These are phyloP conservation scores for Umbelopsis sp. DNA, from an alignment of 192 early-diverging fungal genomes.

Conservation along the genomic window DNA sequence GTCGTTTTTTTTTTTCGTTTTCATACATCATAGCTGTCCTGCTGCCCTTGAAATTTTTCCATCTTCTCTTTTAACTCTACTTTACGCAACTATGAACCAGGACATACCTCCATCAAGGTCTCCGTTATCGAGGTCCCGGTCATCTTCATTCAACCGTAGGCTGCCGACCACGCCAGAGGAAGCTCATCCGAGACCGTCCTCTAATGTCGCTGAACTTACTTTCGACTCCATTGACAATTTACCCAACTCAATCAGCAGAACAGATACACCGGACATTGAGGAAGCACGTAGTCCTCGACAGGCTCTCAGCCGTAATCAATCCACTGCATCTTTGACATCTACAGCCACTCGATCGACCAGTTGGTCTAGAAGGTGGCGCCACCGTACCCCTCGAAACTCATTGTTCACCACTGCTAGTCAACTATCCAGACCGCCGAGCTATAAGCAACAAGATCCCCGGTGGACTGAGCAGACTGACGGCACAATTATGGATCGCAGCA, in stretches of 20 bases:
- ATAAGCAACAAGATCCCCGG: background rate
- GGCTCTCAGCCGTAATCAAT: too few relatives aligned
- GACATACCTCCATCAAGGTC: too few relatives aligned
- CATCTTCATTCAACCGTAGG: too few relatives aligned
- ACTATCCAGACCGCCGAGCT: slow-evolving; percentile 27
- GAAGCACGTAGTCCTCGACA: too few relatives aligned
- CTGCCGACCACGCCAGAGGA: too few relatives aligned
- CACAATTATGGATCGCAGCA: background rate
- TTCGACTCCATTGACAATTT: too few relatives aligned
- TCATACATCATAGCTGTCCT: background rate
- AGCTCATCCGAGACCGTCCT: too few relatives aligned
- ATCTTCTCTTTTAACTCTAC: background rate
- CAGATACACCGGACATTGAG: too few relatives aligned
- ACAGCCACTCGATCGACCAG: background rate
- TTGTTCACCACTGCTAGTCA: background rate
- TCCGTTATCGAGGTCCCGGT: too few relatives aligned
- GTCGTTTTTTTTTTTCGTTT: background rate
- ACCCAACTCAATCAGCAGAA: too few relatives aligned
- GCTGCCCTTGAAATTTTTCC: background rate
- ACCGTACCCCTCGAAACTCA: background rate
- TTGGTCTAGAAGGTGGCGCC: background rate
- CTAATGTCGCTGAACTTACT: too few relatives aligned
- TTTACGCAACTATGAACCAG: too few relatives aligned
- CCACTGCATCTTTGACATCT: background rate
- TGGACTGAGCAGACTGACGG: background rate